Percentiles rank a stretch among this genome's conserved stretches.
These are phyloP conservation scores for Aspergillus tanneri DNA, from an alignment of 2,329 filamentous ascomycete species.

Conservation along the genomic window DNA sequence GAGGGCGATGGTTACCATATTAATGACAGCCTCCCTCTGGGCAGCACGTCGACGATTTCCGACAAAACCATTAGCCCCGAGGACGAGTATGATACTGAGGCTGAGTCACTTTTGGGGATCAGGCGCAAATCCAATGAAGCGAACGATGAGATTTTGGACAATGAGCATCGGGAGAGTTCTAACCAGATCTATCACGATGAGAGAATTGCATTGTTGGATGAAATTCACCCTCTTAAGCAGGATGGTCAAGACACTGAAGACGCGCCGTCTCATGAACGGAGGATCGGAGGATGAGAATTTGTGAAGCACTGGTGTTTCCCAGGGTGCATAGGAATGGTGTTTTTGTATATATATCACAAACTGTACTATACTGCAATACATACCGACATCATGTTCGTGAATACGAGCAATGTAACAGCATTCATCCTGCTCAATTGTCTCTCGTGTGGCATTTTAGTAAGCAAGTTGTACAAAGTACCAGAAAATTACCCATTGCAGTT, in stretches of 20 bases:
- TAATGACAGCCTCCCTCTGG: constrained; percentile 2
- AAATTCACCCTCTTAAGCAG: background rate
- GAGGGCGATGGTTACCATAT: too few species aligned
- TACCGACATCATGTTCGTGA: background rate
- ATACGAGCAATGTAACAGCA: too few species aligned
- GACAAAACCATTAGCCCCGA: constrained; percentile 20
- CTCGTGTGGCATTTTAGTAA: too few species aligned
- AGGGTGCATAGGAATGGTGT: background rate
- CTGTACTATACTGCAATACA: constrained; percentile 3
- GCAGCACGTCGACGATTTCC: background rate
- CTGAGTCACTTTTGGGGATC: constrained; percentile 20
- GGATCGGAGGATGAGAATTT: background rate
- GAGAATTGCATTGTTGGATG: background rate
- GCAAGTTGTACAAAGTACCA: too few species aligned
- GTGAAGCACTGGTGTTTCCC: background rate
- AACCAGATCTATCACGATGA: background rate
- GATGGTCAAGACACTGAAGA: background rate
- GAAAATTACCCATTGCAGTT: too few species aligned
- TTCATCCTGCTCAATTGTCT: background rate
- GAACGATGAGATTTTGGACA: constrained; percentile 22
- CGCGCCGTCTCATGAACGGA: background rate
- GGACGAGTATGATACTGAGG: constrained; percentile 30
- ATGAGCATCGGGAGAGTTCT: constrained; percentile 8
- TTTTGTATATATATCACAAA: constrained; percentile 10
- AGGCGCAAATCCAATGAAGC: constrained; percentile 16